Conservation (phyloP, 768 basidiomycete species). For the Auricularia heimuer region DNA sequence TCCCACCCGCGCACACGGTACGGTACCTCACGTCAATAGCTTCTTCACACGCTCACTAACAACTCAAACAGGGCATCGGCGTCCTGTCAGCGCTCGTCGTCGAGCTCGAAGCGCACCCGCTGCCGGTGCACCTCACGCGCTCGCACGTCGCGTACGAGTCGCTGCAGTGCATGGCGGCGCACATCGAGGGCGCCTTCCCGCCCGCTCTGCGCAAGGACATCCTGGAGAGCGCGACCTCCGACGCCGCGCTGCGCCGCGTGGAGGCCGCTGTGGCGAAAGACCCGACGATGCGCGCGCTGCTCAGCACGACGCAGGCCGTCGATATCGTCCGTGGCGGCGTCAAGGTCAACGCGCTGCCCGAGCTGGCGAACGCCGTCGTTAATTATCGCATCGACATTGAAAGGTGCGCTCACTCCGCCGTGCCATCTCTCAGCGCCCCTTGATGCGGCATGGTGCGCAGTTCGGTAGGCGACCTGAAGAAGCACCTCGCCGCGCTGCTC, state of each 20-base stretch:
- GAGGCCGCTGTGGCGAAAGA: constrained; percentile 32
- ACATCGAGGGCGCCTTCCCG: constrained; percentile 44
- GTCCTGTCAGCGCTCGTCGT: constrained; percentile 64
- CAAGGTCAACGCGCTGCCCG: constrained; percentile 74
- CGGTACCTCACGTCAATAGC: constrained; percentile 9
- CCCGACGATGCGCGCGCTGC: constrained; percentile 32
- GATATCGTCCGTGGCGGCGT: constrained; percentile 55
- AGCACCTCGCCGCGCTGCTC: constrained; percentile 35
- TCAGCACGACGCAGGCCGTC: constrained; percentile 69
- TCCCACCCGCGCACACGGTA: constrained; percentile 76
- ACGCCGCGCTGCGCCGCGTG: constrained; percentile 41
- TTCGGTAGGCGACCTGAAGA: constrained; percentile 35
- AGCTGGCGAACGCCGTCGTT: constrained; percentile 55
- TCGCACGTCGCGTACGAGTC: constrained; percentile 47
- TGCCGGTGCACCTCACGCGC: constrained; percentile 31
- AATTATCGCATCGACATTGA: constrained; percentile 62
- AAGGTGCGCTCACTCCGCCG: no score
- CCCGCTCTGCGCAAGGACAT: constrained; percentile 37
- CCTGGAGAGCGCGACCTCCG: constrained; percentile 34
- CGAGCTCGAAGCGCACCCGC: constrained; percentile 56
- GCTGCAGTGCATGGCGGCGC: constrained; percentile 56
- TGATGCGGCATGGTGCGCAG: no score
- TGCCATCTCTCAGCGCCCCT: no score
- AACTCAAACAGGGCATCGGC: constrained; percentile 53
- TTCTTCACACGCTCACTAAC: not conserved